Percentiles rank a stretch among this genome's conserved stretches.
Evolutionary conservation across 192 early-diverging fungal genomes (phyloP).

Genomic region (Entomortierella lignicola): DNA sequence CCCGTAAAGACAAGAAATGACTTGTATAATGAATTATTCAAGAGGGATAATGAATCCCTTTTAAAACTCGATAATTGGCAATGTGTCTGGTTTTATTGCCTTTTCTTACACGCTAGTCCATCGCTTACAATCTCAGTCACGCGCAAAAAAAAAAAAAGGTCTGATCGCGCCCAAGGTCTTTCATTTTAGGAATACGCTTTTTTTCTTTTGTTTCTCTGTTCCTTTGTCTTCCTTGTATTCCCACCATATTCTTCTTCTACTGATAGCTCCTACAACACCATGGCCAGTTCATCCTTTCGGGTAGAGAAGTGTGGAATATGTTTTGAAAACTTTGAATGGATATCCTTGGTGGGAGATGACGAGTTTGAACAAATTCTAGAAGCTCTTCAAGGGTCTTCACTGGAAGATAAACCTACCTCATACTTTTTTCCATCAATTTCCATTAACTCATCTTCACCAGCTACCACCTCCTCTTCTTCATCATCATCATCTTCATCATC

Average conservation of each 20-base stretch:
- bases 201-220: too few species aligned
- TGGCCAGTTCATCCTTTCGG: not conserved
- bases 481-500: not conserved
- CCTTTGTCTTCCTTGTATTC: not conserved
- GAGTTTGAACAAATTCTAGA: not conserved
- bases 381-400: too few species aligned
- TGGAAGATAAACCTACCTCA: not conserved
- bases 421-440: not conserved
- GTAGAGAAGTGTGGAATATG: constrained; percentile 14
- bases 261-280: not conserved
- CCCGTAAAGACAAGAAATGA: too few species aligned
- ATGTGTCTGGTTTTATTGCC: too few species aligned
- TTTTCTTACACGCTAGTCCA: too few species aligned
- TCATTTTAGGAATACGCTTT: too few species aligned
- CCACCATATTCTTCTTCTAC: not conserved
- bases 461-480: not conserved
- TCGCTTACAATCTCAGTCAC: too few species aligned
- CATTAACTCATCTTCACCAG: not conserved
- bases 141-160: too few species aligned
- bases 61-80: too few species aligned
- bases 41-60: too few species aligned
- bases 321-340: constrained; percentile 26
- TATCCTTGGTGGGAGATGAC: not conserved
- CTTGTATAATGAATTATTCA: too few species aligned
- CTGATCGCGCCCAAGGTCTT: too few species aligned